A percentile compares a stretch with the other conserved stretches of the same genome.
Evolutionary conservation across 2,329 filamentous ascomycete species (phyloP).

Genomic region (Colletotrichum sp.): DNA sequence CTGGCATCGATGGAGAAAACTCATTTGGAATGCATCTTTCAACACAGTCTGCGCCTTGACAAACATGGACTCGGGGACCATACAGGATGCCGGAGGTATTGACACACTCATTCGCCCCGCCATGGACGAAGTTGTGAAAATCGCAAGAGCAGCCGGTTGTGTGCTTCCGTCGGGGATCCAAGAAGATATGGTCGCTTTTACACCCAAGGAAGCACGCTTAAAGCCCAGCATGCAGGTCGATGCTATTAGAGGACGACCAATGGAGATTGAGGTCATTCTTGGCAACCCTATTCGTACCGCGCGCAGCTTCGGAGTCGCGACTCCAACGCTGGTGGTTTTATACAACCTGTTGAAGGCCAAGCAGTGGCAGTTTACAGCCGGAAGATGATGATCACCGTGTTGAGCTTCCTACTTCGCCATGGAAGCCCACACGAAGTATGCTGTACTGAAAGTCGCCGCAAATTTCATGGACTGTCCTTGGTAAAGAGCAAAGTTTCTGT

Average conservation of each 20-base stretch:
- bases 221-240: background rate
- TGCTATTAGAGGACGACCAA: background rate
- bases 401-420: background rate
- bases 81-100: background rate
- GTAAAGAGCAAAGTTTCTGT: accelerated
- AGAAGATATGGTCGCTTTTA: background rate
- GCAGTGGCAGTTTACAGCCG: background rate
- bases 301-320: background rate
- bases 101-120: background rate
- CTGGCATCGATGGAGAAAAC: background rate
- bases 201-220: background rate
- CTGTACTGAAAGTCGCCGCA: accelerated
- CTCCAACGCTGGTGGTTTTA: background rate
- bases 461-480: background rate
- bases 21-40: background rate
- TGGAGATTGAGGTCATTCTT: background rate
- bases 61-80: background rate
- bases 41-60: background rate
- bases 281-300: background rate
- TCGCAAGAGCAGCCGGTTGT: background rate
- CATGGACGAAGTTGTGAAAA: background rate
- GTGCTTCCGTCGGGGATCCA: background rate
- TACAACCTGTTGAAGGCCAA: background rate
- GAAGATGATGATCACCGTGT: background rate
- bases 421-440: background rate